These are phyloP conservation scores for Kluyveromyces starmeri DNA, from an alignment of 805 yeast species.

Conservation along the genomic window DNA sequence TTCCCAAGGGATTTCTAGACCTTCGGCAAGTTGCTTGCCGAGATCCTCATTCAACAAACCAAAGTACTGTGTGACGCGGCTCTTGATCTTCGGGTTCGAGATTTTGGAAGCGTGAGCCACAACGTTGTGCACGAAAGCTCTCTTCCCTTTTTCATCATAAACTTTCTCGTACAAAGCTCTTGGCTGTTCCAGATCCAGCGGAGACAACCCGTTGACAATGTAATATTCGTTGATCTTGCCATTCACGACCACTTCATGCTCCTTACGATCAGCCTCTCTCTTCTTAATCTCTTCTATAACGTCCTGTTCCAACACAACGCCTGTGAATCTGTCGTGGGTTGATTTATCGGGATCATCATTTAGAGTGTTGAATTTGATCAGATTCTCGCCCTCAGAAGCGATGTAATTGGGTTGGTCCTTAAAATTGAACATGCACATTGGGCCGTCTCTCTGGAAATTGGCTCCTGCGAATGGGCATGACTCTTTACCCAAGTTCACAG, in stretches of 20 bases:
- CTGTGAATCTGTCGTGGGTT: conserved; percentile 25
- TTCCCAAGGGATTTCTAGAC: conserved; percentile 32
- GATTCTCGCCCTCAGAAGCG: conserved; percentile 27
- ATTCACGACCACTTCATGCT: conserved; percentile 34
- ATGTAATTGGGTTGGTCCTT: conserved; percentile 46
- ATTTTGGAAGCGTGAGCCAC: conserved; percentile 33
- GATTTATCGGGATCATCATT: conserved; percentile 7
- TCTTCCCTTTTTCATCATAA: conserved; percentile 27
- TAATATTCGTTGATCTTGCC: conserved; percentile 29
- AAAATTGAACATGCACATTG: conserved; percentile 39
- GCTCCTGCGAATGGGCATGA: conserved; percentile 31
- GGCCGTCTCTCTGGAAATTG: conserved; percentile 54
- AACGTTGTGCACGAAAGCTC: conserved; percentile 31
- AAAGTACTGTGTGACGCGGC: conserved; percentile 34
- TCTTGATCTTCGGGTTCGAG: conserved; percentile 26
- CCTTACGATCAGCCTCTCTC: conserved; percentile 23
- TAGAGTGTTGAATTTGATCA: conserved; percentile 15
- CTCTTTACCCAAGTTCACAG: conserved; percentile 20
- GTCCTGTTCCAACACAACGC: conserved; percentile 26
- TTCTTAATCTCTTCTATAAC: conserved; percentile 21
- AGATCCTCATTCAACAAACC: conserved; percentile 35
- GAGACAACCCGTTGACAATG: conserved; percentile 34
- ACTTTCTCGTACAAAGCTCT: conserved; percentile 36
- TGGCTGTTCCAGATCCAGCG: conserved; percentile 40
- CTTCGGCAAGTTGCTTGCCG: conserved; percentile 35